phyloP scores from a whole-genome alignment of 2,329 filamentous ascomycete species.

The Stenocarpella maydis region DNA sequence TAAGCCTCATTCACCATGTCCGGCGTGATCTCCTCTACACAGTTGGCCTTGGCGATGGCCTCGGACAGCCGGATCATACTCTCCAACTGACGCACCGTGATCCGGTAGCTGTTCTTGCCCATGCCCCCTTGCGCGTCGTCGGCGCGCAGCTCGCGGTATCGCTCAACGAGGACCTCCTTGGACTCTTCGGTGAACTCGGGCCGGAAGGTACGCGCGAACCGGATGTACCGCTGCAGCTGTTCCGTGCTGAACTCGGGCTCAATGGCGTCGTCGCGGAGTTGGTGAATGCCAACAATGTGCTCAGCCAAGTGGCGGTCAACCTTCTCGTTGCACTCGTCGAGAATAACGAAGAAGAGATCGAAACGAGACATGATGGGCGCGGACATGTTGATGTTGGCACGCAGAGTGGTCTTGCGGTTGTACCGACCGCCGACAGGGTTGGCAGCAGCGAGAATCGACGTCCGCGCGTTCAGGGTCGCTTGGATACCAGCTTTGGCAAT shows the following conservation, averaged over 20 bases:
- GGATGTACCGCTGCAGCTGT: constrained; percentile 95
- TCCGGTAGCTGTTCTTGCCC: constrained; percentile 94
- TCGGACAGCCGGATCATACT: constrained; percentile 95
- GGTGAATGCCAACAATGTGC: constrained; percentile 95
- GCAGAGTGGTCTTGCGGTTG: constrained; percentile 92
- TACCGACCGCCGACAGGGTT: constrained; percentile 97
- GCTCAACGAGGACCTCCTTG: constrained; percentile 83
- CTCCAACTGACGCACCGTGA: constrained; percentile 95
- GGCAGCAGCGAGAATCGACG: constrained; percentile 92
- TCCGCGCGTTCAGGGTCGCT: constrained; percentile 94
- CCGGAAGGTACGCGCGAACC: constrained; percentile 93
- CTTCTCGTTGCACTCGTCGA: constrained; percentile 94
- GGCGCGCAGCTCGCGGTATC: constrained; percentile 93
- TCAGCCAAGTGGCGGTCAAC: constrained; percentile 91
- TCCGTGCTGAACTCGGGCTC: constrained; percentile 95
- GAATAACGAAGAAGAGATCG: constrained; percentile 96
- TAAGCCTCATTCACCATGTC: constrained; percentile 92
- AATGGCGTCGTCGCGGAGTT: constrained; percentile 89
- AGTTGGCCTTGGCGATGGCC: constrained; percentile 98
- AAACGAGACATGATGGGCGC: constrained; percentile 99
- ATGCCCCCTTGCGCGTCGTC: constrained; percentile 95
- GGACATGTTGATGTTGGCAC: constrained; percentile 97
- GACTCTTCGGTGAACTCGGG: constrained; percentile 92
- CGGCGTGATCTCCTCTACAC: constrained; percentile 86
- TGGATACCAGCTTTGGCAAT: constrained; percentile 99